Evolutionary conservation across 2,329 filamentous ascomycete species (phyloP), one percentile per base, ranked within the genome.

Genomic region (Talaromyces verruculosus): DNA sequence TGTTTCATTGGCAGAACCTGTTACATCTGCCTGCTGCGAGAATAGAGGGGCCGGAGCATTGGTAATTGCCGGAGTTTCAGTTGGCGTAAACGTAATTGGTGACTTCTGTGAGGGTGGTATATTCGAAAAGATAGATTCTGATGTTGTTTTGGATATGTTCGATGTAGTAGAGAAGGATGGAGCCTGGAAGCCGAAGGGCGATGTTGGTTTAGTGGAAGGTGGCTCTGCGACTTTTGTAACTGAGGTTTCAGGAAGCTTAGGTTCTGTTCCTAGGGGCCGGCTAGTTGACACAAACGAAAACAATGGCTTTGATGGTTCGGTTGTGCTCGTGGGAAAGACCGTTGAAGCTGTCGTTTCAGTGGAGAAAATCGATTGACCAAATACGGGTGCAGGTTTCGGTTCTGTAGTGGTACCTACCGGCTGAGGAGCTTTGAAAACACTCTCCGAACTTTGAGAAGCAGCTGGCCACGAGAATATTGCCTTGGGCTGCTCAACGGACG

Each of bases 401-500:
- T 60, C 25, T 37, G 45, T 28, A 10, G 41, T 30, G 15, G 28
- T 41, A 41, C 35, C 19, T 19, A 35, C 22, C 13, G 45, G 17
- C 22, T 60, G 41, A n/a, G 35, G 22, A 37, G 41, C n/a, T 30
- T 62, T 57, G 17, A 53, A 43, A 25, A 45, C 5, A 22, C 19
- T 30, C 8, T 35, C 45, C 19, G 65, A 66, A 17, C 35, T 53
- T n/a, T 30, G 43, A 55, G 61, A 66, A n/a, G 53, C 25, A 28
- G 65, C 35, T 19, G 57, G 19, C 60, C 60, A 65, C 22, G 64
- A 66, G 17, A 51, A 63, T 1, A 5, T 35, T 41, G 53, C 22
- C 13, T 60, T 66, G 43, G 43, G 55, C 7, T 25, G 53, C 19
- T 60, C 65, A 25, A 28, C 43, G 4, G 61, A 58, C 3, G 51